Conservation (phyloP, 2,329 filamentous ascomycete species). For the Graphilbum sp. region DNA sequence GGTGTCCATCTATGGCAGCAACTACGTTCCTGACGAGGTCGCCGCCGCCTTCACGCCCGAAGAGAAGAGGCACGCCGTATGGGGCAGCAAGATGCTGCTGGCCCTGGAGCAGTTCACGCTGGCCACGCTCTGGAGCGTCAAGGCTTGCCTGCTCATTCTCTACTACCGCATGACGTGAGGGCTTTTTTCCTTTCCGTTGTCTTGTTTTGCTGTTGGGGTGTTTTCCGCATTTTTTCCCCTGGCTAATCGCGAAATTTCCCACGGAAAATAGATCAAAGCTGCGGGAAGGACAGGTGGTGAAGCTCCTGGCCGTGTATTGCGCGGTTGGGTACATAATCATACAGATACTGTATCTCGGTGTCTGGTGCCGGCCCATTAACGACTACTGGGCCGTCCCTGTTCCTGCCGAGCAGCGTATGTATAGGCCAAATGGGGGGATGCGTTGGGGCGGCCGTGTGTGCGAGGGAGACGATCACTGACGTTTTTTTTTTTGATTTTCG, state of each 20-base stretch:
- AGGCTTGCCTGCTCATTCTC: conserved; percentile 33
- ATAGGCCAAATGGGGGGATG: too few species aligned
- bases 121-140: conserved; percentile 33
- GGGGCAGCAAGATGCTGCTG: conserved; percentile 37
- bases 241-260: too few species aligned
- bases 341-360: conserved; percentile 13
- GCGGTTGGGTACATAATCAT: conserved; percentile 8
- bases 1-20: conserved; percentile 26
- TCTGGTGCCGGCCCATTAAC: conserved; percentile 35
- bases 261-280: conserved; percentile 9
- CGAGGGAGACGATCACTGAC: too few species aligned
- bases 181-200: conserved; percentile 6
- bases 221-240: too few species aligned
- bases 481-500: too few species aligned
- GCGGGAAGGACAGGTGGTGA: conserved; percentile 13
- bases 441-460: too few species aligned
- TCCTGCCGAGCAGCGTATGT: conserved; percentile 13
- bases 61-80: conserved; percentile 24
- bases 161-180: conserved; percentile 35
- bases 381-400: conserved; percentile 36
- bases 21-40: conserved; percentile 22
- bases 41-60: conserved; percentile 25
- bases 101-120: conserved; percentile 36
- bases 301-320: conserved; percentile 18
- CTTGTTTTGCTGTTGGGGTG: too few species aligned